These are phyloP conservation scores for Fusarium verticillioides DNA, from an alignment of 2,329 filamentous ascomycete genomes.

Conservation along the genomic window DNA sequence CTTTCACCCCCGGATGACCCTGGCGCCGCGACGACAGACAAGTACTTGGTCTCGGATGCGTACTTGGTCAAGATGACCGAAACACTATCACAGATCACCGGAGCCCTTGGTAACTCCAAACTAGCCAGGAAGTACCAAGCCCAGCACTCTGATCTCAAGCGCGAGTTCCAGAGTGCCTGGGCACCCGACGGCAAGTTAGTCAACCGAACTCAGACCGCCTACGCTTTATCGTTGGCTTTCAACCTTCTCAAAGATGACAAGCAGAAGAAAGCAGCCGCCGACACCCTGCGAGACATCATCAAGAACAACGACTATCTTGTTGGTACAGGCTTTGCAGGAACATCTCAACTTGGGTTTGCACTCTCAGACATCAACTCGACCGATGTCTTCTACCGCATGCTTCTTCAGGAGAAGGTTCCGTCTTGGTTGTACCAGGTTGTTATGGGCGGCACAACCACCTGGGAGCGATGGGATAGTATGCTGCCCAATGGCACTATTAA, in stretches of 20 bases:
- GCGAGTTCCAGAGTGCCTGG: constrained; percentile 49
- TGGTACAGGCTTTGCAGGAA: constrained; percentile 52
- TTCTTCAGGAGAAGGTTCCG: constrained; percentile 57
- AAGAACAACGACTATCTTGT: constrained; percentile 51
- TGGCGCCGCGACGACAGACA: constrained; percentile 51
- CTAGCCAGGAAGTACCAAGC: constrained; percentile 38
- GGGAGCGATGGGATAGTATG: constrained; percentile 64
- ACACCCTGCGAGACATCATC: constrained; percentile 46
- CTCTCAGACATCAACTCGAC: constrained; percentile 39
- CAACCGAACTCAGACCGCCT: constrained; percentile 55
- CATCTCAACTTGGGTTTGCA: constrained; percentile 1
- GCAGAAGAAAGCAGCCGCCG: constrained; percentile 37
- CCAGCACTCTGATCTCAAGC: constrained; percentile 35
- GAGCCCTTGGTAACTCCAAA: constrained; percentile 44
- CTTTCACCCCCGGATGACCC: constrained; percentile 53
- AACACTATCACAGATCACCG: constrained; percentile 50
- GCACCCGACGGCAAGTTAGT: constrained; percentile 46
- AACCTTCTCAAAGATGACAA: constrained; percentile 44
- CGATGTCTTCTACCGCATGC: constrained; percentile 58
- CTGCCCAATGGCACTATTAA: constrained; percentile 57
- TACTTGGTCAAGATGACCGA: constrained; percentile 57
- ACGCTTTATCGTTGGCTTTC: constrained; percentile 53
- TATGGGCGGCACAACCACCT: constrained; percentile 59
- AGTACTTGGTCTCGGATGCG: constrained; percentile 56
- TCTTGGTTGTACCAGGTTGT: constrained; percentile 62